These are phyloP conservation scores for Trichophyton mentagrophytes DNA, from an alignment of 2,329 filamentous ascomycete species.

Conservation along the genomic window DNA sequence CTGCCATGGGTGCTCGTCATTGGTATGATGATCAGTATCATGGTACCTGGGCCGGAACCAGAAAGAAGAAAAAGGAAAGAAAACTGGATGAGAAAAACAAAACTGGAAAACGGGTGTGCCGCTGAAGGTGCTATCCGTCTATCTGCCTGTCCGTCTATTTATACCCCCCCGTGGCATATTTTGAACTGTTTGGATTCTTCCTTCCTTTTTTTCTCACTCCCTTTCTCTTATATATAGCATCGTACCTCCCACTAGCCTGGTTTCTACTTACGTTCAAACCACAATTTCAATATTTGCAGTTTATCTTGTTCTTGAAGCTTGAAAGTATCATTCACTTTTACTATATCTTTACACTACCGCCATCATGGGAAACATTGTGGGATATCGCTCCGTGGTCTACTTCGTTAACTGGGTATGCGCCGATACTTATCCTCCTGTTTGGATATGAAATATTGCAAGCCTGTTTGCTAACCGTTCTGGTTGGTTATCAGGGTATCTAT, in stretches of 20 bases:
- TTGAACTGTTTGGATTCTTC: not conserved
- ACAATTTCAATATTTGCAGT: not conserved
- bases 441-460: not conserved
- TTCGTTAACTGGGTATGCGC: slow-evolving; percentile 34
- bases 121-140: not conserved
- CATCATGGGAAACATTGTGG: slow-evolving; percentile 3
- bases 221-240: not conserved
- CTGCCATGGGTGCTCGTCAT: slow-evolving; percentile 1
- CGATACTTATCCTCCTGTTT: not conserved
- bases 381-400: slow-evolving; percentile 27
- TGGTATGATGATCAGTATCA: slow-evolving; percentile 4
- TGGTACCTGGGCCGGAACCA: not conserved
- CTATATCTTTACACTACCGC: not conserved
- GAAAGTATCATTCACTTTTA: not conserved
- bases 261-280: not conserved
- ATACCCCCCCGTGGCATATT: not conserved
- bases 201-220: not conserved
- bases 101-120: not conserved
- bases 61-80: not conserved
- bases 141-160: not conserved
- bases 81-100: too few relatives aligned
- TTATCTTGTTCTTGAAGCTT: not conserved
- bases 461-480: not conserved
- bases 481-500: slow-evolving; percentile 55
- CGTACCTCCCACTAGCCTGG: not conserved